A percentile compares a stretch with the other conserved stretches of the same genome.
Conservation (phyloP, 2,329 filamentous ascomycete genomes). For the Ambrosiella beaveri region DNA sequence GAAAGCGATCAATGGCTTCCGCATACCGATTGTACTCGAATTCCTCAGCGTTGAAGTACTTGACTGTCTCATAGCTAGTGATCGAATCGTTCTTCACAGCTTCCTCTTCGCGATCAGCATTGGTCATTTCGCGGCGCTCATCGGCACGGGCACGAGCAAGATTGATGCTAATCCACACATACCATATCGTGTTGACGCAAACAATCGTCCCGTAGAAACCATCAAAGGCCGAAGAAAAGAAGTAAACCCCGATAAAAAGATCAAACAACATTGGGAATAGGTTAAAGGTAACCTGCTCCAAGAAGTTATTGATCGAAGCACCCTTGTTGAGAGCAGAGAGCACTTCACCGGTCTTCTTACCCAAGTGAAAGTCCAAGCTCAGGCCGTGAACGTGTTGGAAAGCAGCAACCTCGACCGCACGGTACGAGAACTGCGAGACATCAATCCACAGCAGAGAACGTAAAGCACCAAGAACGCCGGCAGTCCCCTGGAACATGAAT, state of each 20-base stretch:
- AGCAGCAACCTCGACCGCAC: constrained; percentile 79
- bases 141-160: constrained; percentile 89
- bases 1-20: constrained; percentile 51
- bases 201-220: constrained; percentile 47
- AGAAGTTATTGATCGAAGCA: constrained; percentile 85
- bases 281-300: constrained; percentile 92
- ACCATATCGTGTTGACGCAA: constrained; percentile 81
- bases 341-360: constrained; percentile 92
- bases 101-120: constrained; percentile 85
- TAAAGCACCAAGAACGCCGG: constrained; percentile 68
- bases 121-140: constrained; percentile 83
- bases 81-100: constrained; percentile 98
- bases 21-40: constrained; percentile 64
- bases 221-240: constrained; percentile 65
- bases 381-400: constrained; percentile 96
- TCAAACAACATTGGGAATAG: constrained; percentile 91
- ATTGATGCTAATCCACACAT: constrained; percentile 88
- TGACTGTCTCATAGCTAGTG: constrained; percentile 92
- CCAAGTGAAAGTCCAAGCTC: constrained; percentile 89
- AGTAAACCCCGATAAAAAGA: constrained; percentile 66
- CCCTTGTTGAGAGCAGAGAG: constrained; percentile 92
- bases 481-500: constrained; percentile 58
- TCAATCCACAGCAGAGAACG: constrained; percentile 87
- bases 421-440: constrained; percentile 91
- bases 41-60: constrained; percentile 73